phyloP scores from a whole-genome alignment of 192 early-diverging fungal genomes.

The Thamnidium elegans region DNA sequence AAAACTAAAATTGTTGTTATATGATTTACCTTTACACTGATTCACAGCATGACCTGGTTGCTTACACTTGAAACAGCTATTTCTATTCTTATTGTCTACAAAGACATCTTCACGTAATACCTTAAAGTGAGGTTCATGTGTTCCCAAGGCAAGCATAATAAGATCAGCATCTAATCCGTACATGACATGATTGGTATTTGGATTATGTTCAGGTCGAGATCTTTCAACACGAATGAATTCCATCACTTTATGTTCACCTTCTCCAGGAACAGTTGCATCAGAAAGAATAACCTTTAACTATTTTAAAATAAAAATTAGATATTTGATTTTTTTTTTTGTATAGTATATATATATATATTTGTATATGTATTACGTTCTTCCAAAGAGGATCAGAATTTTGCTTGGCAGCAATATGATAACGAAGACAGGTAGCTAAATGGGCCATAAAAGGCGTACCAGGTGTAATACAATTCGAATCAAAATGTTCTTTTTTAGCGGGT shows the following conservation, averaged over 20 bases:
- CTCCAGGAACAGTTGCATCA: slow-evolving; percentile 94
- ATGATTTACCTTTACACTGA: slow-evolving; percentile 55
- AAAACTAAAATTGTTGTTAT: neutral
- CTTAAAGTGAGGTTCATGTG: slow-evolving; percentile 96
- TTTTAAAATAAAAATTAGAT: neutral
- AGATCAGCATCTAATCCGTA: slow-evolving; percentile 96
- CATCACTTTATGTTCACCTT: slow-evolving; percentile 99
- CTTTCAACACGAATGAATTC: slow-evolving; percentile 87
- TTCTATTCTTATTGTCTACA: slow-evolving; percentile 69
- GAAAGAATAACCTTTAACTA: slow-evolving; percentile 84
- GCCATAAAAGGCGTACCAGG: slow-evolving; percentile 98
- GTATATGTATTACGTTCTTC: slow-evolving; percentile 50
- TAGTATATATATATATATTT: neutral
- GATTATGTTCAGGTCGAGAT: slow-evolving; percentile 73
- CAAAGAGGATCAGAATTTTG: slow-evolving; percentile 87
- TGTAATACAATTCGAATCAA: slow-evolving; percentile 98
- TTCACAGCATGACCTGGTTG: slow-evolving; percentile 63
- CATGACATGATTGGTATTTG: slow-evolving; percentile 93
- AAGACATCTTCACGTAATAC: slow-evolving; percentile 94
- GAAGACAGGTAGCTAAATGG: slow-evolving; percentile 78
- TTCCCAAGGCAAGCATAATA: slow-evolving; percentile 94
- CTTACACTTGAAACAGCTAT: slow-evolving; percentile 63
- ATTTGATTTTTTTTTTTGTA: neutral
- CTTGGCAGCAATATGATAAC: slow-evolving; percentile 85
- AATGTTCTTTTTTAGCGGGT: slow-evolving; percentile 56